A percentile compares a stretch with the other conserved stretches of the same genome.
These are phyloP conservation scores for Epichloe baconii DNA, from an alignment of 2,329 filamentous ascomycete species.

Conservation along the genomic window DNA sequence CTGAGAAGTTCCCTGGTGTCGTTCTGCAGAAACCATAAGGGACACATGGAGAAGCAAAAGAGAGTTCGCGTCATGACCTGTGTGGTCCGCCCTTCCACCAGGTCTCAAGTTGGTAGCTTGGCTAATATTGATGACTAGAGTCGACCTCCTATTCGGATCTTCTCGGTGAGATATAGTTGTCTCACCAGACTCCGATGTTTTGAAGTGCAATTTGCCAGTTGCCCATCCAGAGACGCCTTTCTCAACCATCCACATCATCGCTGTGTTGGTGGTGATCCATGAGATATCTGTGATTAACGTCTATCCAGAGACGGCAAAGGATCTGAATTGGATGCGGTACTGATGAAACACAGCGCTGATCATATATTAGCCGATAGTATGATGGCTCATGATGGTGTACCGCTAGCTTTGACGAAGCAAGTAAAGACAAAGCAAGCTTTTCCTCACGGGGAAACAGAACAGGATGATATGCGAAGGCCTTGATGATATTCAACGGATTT, in stretches of 20 bases:
- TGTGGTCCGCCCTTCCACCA: background rate
- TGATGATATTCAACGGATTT: too few species aligned
- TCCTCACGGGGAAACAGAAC: background rate
- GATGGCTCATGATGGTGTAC: background rate
- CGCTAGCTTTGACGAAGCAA: background rate
- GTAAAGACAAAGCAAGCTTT: too few species aligned
- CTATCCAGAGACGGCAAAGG: background rate
- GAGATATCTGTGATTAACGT: background rate
- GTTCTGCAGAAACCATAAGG: background rate
- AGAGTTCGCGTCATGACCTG: background rate
- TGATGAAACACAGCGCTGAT: background rate
- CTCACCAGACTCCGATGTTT: constrained; percentile 15
- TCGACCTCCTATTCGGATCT: constrained; percentile 6
- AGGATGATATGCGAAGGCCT: background rate
- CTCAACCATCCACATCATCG: background rate
- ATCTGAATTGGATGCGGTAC: background rate
- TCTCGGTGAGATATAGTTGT: constrained; percentile 16
- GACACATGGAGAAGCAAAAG: background rate
- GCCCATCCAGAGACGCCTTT: constrained; percentile 7
- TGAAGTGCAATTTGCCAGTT: constrained; percentile 13
- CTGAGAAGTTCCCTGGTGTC: background rate
- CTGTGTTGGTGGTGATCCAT: background rate
- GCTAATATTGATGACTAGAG: background rate
- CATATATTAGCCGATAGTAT: background rate
- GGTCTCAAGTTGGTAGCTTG: background rate